A percentile compares a stretch with the other conserved stretches of the same genome.
These are phyloP conservation scores for Solanum bulbocastanum DNA, from an alignment of 257 asterid species.

Conservation along the genomic window DNA sequence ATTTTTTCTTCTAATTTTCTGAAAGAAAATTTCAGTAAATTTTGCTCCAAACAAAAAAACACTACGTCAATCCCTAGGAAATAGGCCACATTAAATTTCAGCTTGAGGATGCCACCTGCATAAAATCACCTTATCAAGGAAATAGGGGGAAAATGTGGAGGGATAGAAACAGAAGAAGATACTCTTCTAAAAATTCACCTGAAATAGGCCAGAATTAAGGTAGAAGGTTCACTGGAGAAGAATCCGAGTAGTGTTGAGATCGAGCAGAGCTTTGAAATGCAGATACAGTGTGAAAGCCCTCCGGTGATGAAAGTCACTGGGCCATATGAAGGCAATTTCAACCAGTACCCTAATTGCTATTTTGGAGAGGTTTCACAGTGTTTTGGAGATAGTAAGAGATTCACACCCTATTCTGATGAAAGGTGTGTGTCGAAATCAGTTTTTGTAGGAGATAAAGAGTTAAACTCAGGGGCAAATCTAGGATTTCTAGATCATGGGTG, in stretches of 20 bases:
- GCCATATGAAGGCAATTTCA: background rate
- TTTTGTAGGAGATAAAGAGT: background rate
- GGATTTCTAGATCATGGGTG: background rate
- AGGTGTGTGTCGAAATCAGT: background rate
- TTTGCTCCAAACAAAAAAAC: background rate
- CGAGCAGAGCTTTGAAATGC: background rate
- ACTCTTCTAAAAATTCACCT: background rate
- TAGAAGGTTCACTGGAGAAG: background rate
- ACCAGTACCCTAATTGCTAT: background rate
- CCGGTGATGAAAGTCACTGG: background rate
- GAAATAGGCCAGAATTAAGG: background rate
- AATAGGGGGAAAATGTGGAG: background rate
- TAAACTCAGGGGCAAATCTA: background rate
- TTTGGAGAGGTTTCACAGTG: background rate
- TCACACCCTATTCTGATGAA: background rate
- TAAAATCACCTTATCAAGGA: background rate
- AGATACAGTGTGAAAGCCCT: background rate
- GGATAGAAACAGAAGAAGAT: background rate
- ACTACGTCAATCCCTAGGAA: background rate
- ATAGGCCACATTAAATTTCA: too few species aligned
- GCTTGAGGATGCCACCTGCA: background rate
- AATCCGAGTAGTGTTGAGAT: background rate
- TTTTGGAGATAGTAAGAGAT: background rate
- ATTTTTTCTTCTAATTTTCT: background rate
- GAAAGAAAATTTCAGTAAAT: too few species aligned